Evolutionary conservation across 2,329 filamentous ascomycete species (phyloP), one percentile per base, ranked within the genome.

Genomic region (Penicillium verrucosum): DNA sequence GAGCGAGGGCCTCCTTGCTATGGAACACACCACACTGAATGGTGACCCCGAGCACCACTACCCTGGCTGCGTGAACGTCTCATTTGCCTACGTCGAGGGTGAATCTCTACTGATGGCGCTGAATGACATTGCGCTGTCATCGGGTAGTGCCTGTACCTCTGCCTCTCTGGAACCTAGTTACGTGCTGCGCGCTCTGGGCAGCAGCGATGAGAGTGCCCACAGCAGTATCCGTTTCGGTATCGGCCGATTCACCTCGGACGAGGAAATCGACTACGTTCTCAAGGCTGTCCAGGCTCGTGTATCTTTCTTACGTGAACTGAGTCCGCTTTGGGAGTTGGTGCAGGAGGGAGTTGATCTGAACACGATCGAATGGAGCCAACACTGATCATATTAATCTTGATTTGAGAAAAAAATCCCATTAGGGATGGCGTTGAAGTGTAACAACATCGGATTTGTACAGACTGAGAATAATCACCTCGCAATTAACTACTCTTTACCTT

Each of bases 201-300:
- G 89, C 81, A 97, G 92, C 65, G 94, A 99, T 68, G 94, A 99
- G 79, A 97, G 89, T 67, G 94, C 94, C 9, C 94, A 99, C 78
- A 96, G 91, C 77, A 96, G 92, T 80, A 99, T 99, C 67, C 86
- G 94, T 55, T 99, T 99, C 66, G 94, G 94, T 46, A 97, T 99
- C 70, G 94, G 94, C 30, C 88, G 94, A 8, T 99, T 97, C 78
- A 99, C 94, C 3, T 96, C 94, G 0, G 91, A 97, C 69, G 83
- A 81, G 29, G 94, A 99, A 80, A 96, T 99, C 60, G 93, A 99
- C 74, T 99, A 99, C 70, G 94, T 99, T 11, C 81, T 99, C 56
- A 94, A 96, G 78, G 93, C 94, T 0, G 94, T 99, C 0, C 85
- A 84, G 73, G 90, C 96, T 72, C 85, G 94, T 51, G 94, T 99